Conservation (phyloP, 202 grass and related monocot species). For the Schoenoplectus tabernaemontani region DNA sequence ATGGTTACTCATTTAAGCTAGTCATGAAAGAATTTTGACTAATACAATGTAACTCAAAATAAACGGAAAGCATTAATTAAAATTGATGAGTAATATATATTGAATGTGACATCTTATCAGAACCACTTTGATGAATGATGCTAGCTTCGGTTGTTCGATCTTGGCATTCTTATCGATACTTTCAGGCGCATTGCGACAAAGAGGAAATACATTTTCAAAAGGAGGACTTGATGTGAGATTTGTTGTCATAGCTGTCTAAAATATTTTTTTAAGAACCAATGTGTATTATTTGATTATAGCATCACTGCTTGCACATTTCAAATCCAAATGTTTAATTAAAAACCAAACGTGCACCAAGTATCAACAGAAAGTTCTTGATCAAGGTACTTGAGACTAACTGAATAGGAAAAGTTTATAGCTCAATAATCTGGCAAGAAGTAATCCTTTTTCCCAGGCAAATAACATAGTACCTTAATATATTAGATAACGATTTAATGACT, state of each 20-base stretch:
- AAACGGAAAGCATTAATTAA: not conserved
- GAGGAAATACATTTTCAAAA: not conserved
- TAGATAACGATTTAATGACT: not conserved
- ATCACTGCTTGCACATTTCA: not conserved
- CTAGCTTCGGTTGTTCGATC: not conserved
- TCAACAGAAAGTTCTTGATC: not conserved
- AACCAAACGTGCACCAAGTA: not conserved
- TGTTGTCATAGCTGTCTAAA: not conserved
- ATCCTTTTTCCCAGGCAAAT: not conserved
- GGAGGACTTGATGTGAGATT: constrained; percentile 1
- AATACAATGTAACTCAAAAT: not conserved
- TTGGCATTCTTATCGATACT: not conserved
- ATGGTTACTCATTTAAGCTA: constrained; percentile 11
- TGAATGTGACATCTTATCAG: not conserved
- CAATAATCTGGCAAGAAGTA: not conserved
- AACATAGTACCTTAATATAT: not conserved
- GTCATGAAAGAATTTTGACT: not conserved
- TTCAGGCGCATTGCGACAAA: not conserved
- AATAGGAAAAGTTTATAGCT: not conserved
- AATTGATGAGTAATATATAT: not conserved
- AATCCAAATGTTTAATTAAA: constrained; percentile 2
- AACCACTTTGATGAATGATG: not conserved
- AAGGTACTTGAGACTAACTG: not conserved
- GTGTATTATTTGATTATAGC: not conserved
- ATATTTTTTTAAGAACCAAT: not conserved